phyloP scores from a whole-genome alignment of 73 alveolate species.

The Durusdinium trenchii region DNA sequence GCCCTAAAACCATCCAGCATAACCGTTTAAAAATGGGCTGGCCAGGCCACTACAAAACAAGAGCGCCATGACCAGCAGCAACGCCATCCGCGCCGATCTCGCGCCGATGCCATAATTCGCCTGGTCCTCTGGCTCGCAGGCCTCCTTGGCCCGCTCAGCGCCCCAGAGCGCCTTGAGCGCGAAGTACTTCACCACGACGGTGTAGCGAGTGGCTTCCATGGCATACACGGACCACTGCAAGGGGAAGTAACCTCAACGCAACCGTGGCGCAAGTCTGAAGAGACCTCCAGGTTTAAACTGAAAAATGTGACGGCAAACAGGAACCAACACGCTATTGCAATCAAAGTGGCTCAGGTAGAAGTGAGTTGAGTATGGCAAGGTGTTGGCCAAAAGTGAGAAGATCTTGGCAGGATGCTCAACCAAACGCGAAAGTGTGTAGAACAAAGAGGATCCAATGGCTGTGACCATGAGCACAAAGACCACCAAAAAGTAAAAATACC shows the following conservation, averaged over 20 bases:
- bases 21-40: too few species aligned
- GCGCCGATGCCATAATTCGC: conserved; percentile 89
- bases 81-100: conserved; percentile 75
- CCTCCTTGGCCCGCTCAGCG: conserved; percentile 55
- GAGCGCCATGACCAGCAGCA: conserved; percentile 89
- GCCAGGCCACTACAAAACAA: conserved; percentile 87
- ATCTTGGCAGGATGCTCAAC: conserved; percentile 75
- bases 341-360: conserved; percentile 62
- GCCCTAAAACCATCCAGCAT: too few species aligned
- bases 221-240: conserved; percentile 24
- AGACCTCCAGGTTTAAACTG: neutral
- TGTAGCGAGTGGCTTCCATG: conserved; percentile 74
- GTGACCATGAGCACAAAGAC: conserved; percentile 58
- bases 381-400: conserved; percentile 68
- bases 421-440: conserved; percentile 58
- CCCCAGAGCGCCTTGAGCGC: conserved; percentile 65
- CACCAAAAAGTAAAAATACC: conserved; percentile 86
- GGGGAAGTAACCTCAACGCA: neutral
- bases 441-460: conserved; percentile 77
- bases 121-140: conserved; percentile 95
- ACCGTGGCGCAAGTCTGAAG: neutral
- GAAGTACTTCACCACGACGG: conserved; percentile 39
- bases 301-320: neutral
- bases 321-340: neutral
- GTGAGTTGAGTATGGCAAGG: conserved; percentile 74